A percentile compares a stretch with the other conserved stretches of the same genome.
These are phyloP conservation scores for Pythium grandisporangium DNA, from an alignment of 352 stramenopile species.

Conservation along the genomic window DNA sequence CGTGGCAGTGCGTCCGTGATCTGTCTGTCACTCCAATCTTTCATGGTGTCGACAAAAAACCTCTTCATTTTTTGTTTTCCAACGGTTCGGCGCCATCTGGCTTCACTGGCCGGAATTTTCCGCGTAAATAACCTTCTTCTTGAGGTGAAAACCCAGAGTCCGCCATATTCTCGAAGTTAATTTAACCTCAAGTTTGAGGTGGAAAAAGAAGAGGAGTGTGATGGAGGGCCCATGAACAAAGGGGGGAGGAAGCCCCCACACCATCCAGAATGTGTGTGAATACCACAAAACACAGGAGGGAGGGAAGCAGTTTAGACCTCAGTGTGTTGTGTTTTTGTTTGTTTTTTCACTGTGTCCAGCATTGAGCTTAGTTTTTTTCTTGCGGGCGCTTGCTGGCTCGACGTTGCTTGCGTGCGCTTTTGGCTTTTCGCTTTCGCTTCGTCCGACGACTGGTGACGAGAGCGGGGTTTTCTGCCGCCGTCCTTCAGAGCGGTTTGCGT, in stretches of 20 bases:
- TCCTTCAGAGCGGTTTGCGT: too few species aligned
- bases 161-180: background rate
- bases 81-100: background rate
- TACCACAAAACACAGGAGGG: background rate
- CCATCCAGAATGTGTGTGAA: background rate
- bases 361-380: constrained; percentile 18
- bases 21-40: background rate
- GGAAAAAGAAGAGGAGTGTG: constrained; percentile 12
- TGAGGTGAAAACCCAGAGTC: constrained; percentile 2
- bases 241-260: constrained; percentile 1
- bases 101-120: constrained; percentile 9
- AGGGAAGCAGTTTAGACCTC: too few species aligned
- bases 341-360: background rate
- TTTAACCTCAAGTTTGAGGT: constrained; percentile 6
- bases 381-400: constrained; percentile 7
- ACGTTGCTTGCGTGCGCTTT: too few species aligned
- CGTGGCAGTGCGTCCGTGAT: background rate
- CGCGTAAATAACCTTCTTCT: constrained; percentile 5
- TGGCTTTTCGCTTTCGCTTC: too few species aligned
- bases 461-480: too few species aligned
- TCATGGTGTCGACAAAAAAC: too few species aligned
- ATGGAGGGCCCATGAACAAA: background rate
- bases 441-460: too few species aligned
- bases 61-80: too few species aligned
- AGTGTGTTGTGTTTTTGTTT: too few species aligned